phyloP scores from a whole-genome alignment of 345 rosid species.

The Melastoma malabathricum region DNA sequence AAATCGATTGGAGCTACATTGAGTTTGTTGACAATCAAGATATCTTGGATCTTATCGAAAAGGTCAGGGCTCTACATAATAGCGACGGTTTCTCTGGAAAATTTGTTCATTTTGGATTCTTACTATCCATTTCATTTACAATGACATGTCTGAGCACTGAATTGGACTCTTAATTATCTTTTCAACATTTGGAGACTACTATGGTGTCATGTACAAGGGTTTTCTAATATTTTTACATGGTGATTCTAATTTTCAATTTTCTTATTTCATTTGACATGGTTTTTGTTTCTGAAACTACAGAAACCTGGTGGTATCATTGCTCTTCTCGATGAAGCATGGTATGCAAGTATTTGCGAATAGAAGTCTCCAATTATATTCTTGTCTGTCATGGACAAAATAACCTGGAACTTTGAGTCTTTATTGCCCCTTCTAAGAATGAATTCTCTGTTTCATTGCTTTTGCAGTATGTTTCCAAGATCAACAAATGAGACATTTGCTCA shows the following conservation, averaged over 20 bases:
- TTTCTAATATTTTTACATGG: too few relatives aligned
- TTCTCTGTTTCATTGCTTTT: constrained; percentile 8
- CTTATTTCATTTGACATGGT: constrained; percentile 12
- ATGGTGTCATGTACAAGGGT: too few relatives aligned
- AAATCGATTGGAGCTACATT: constrained; percentile 96
- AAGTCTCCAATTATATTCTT: background rate
- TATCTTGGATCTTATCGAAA: constrained; percentile 90
- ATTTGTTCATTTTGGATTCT: too few relatives aligned
- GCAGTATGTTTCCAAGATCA: constrained; percentile 96
- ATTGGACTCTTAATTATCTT: background rate
- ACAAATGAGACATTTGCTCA: constrained; percentile 92
- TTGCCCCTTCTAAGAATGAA: background rate
- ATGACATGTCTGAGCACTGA: background rate
- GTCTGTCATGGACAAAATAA: background rate
- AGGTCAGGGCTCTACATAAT: constrained; percentile 25
- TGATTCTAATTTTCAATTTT: background rate
- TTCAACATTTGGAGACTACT: too few relatives aligned
- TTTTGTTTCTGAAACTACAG: constrained; percentile 32
- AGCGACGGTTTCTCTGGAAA: too few relatives aligned
- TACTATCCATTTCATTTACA: too few relatives aligned
- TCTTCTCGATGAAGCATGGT: constrained; percentile 98
- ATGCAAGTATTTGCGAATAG: constrained; percentile 10
- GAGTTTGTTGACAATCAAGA: constrained; percentile 94
- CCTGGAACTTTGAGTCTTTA: background rate
- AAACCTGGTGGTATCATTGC: constrained; percentile 99